These are phyloP conservation scores for Oidiodendron maius DNA, from an alignment of 495 filamentous ascomycete species.

Conservation along the genomic window DNA sequence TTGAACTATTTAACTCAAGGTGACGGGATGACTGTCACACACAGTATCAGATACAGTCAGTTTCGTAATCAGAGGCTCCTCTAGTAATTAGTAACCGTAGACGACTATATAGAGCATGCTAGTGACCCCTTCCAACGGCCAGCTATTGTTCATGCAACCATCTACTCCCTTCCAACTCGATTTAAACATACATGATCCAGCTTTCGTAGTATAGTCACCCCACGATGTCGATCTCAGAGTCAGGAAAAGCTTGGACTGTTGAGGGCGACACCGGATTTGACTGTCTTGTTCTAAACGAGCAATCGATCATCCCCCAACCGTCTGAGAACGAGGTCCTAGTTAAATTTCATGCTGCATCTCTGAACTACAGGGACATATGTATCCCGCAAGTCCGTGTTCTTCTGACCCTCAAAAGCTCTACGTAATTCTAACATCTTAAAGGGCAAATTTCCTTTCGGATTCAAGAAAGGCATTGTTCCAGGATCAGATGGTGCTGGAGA, in stretches of 20 bases:
- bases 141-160: too few relatives aligned
- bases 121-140: too few relatives aligned
- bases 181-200: too few relatives aligned
- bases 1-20: too few relatives aligned
- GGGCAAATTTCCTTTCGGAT: slow-evolving; percentile 64
- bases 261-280: slow-evolving; percentile 19
- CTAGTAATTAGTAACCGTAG: too few relatives aligned
- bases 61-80: too few relatives aligned
- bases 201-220: too few relatives aligned
- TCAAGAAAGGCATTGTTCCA: slow-evolving; percentile 53
- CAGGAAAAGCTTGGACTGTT: slow-evolving; percentile 17
- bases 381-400: slow-evolving; percentile 68
- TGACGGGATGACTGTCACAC: too few relatives aligned
- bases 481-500: slow-evolving; percentile 76
- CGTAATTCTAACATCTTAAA: background rate
- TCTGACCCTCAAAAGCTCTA: too few relatives aligned
- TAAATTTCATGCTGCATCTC: slow-evolving; percentile 64
- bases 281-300: slow-evolving; percentile 16
- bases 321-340: slow-evolving; percentile 55
- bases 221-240: slow-evolving; percentile 15
- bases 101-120: too few relatives aligned
- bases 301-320: slow-evolving; percentile 44
- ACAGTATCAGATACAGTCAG: too few relatives aligned
- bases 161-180: too few relatives aligned
- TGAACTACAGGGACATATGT: slow-evolving; percentile 80